Evolutionary conservation across 2,329 filamentous ascomycete species (phyloP).

Genomic region (Camillea tinctor): DNA sequence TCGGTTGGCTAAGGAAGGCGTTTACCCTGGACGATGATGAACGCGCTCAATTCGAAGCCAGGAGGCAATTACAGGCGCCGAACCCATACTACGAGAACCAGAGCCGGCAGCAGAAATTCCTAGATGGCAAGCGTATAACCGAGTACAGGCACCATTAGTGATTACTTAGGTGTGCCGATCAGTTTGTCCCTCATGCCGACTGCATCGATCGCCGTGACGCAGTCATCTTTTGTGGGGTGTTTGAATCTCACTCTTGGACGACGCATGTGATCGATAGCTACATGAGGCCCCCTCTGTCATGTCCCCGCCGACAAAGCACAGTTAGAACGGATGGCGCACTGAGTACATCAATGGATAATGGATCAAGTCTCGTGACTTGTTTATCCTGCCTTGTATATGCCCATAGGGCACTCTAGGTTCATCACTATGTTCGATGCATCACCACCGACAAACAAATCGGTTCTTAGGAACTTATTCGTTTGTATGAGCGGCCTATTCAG

Average conservation of each 20-base stretch:
- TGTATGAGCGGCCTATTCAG: no score
- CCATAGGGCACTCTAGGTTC: no score
- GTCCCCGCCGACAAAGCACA: background rate
- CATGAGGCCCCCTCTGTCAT: background rate
- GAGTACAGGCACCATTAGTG: slow-evolving; percentile 18
- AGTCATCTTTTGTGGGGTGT: background rate
- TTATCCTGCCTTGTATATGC: background rate
- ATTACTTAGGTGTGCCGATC: background rate
- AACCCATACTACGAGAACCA: slow-evolving; percentile 51
- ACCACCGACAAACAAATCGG: background rate
- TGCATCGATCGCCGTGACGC: background rate
- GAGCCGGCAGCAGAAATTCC: slow-evolving; percentile 46
- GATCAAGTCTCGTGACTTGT: background rate
- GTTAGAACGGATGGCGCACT: background rate
- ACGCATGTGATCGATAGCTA: slow-evolving; percentile 1
- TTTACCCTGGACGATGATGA: slow-evolving; percentile 66
- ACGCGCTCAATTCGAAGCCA: slow-evolving; percentile 56
- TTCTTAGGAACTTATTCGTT: no score
- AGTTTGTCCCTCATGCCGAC: background rate
- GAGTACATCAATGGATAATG: background rate
- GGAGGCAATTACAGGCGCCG: slow-evolving; percentile 43
- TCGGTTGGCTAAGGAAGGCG: slow-evolving; percentile 68
- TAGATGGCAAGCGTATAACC: slow-evolving; percentile 52
- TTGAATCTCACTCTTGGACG: slow-evolving; percentile 4
- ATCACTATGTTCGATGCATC: background rate